Evolutionary conservation across 164 flowering plant species (phyloP).

Genomic region (Vitis rotundifolia): DNA sequence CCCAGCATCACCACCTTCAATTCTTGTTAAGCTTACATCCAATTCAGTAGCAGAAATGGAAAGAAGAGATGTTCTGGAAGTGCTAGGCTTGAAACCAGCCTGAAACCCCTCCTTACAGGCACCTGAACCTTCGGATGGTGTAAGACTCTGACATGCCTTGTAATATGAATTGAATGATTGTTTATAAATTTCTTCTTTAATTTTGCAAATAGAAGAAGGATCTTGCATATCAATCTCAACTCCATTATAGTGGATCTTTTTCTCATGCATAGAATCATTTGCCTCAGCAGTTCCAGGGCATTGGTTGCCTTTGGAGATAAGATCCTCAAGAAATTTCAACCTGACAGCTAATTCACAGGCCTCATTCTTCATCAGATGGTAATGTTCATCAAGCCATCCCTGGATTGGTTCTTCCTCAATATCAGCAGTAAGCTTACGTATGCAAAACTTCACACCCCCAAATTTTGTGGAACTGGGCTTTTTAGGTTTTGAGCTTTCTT

Average conservation of each 20-base stretch:
- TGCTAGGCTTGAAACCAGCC: conserved; percentile 83
- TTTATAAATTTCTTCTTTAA: conserved; percentile 74
- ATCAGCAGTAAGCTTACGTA: conserved; percentile 80
- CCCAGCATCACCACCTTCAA: conserved; percentile 92
- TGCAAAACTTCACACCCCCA: conserved; percentile 74
- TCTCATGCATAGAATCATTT: conserved; percentile 44
- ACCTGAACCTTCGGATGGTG: conserved; percentile 81
- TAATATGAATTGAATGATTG: conserved; percentile 84
- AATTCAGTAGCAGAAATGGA: conserved; percentile 74
- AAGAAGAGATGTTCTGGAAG: conserved; percentile 75
- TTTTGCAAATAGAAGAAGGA: conserved; percentile 47
- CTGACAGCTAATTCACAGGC: conserved; percentile 89
- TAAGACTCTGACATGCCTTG: conserved; percentile 71
- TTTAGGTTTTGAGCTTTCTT: conserved; percentile 59
- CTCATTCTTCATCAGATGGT: conserved; percentile 79
- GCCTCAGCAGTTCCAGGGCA: conserved; percentile 46
- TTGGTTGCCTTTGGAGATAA: conserved; percentile 39
- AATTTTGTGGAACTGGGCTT: conserved; percentile 59
- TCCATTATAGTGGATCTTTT: conserved; percentile 49
- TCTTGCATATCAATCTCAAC: conserved; percentile 71
- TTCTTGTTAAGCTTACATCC: conserved; percentile 68
- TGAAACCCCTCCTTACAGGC: conserved; percentile 86
- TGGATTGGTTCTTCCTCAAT: conserved; percentile 99
- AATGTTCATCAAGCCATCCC: conserved; percentile 99
- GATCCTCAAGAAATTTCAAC: conserved; percentile 77